Conservation (phyloP, 768 basidiomycete species). For the Pleurotus platypus region DNA sequence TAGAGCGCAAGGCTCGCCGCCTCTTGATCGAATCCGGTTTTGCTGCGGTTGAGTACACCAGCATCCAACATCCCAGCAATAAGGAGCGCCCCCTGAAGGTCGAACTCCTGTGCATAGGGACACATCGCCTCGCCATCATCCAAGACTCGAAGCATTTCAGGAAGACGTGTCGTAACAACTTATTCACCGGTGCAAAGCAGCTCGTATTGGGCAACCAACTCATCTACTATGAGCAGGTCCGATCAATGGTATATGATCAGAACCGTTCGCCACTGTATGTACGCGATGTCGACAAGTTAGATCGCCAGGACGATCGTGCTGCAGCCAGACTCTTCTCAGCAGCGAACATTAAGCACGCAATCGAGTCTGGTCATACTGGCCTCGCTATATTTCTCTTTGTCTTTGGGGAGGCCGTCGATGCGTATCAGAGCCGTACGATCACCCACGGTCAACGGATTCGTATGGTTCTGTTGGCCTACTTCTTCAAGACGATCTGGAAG, state of each 20-base stretch:
- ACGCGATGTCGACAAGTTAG: conserved; percentile 21
- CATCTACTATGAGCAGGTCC: conserved; percentile 16
- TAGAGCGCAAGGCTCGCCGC: too few species aligned
- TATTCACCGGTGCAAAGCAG: conserved; percentile 24
- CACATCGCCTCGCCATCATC: conserved; percentile 16
- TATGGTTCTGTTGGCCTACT: too few species aligned
- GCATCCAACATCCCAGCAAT: neutral
- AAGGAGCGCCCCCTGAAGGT: neutral
- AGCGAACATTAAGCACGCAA: conserved; percentile 16
- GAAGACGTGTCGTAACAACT: conserved; percentile 20
- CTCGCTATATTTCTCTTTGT: conserved; percentile 25
- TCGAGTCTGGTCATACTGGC: conserved; percentile 11
- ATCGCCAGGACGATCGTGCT: too few species aligned
- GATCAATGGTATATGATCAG: conserved; percentile 11
- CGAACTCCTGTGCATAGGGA: neutral
- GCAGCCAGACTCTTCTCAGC: too few species aligned
- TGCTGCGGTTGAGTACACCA: neutral
- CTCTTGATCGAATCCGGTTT: too few species aligned
- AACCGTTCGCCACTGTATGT: conserved; percentile 19
- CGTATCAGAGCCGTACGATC: conserved; percentile 22
- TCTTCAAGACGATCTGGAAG: too few species aligned
- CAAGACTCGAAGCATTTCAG: conserved; percentile 33
- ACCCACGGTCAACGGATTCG: conserved; percentile 14
- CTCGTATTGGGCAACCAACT: conserved; percentile 19
- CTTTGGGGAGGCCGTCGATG: conserved; percentile 23